Evolutionary conservation across 495 filamentous ascomycete genomes (phyloP), one percentile per base, ranked within the genome.

Genomic region (Extremus antarcticus): DNA sequence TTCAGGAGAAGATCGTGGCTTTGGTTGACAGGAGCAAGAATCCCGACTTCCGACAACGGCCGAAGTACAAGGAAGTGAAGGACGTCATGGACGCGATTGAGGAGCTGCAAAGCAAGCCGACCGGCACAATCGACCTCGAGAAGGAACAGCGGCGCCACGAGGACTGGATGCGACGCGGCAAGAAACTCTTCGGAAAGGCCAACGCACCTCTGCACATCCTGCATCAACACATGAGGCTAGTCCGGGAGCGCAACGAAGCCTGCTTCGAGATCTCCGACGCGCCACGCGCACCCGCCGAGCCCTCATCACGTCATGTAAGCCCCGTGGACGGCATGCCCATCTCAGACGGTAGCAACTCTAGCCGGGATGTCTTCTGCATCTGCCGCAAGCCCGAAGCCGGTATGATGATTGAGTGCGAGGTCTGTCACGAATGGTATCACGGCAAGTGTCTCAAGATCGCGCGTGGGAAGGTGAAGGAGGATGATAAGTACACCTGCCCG

Each of bases 351-450:
- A 73, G 74, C 63, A 76, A 75, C 51, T 78, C 76, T 51, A 75
- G 87, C 55, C 57, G 69, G 40, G 90, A 96, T 68, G 90, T 96
- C 2, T 99, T 97, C 69, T 99, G 92, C 70, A 94, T 99, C 62
- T 99, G 92, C 70, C 83, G 92, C 53, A 84, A 83, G 55, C 82
- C 85, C 17, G 92, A 99, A 68, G 88, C 91, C 35, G 92, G 92
- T 21, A 91, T 96, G 86, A 99, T 99, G 92, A 95, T 99, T 60
- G 92, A 99, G 66, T 99, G 92, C 70, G 91, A 95, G 68, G 73
- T 95, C 32, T 99, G 92, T 68, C 90, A 95, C 60, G 92, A 99
- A 71, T 99, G 92, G 92, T 99, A 99, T 63, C 92, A 99, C 63
- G 89, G 91, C 39, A 97, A 96, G 70, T 99, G 92, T 65, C 76